Evolutionary conservation across 2,329 filamentous ascomycete genomes (phyloP), one percentile per base, ranked within the genome.

Genomic region (Huntiella bhutanensis): DNA sequence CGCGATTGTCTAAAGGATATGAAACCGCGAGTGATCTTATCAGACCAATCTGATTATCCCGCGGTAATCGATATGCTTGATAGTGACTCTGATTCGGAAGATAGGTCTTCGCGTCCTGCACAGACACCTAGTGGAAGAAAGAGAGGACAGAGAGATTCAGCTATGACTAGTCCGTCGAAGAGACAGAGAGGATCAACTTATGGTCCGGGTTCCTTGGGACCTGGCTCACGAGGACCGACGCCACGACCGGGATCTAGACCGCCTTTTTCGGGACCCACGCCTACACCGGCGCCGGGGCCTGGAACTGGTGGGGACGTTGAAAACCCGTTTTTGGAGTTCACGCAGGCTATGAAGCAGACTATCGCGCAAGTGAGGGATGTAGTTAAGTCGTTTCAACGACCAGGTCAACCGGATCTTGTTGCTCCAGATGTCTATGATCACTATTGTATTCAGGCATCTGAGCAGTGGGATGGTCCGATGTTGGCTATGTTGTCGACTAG

Each of bases 351-450:
- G 35, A 44, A 49, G 3, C 61, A 67, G 32, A 68, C 66, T 1
- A 60, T 76, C 2, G 58, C 59, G 3, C 60, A 69, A 34, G 71
- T 82, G 1, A 66, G 69, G 0, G 58, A 63, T 0, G 67, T 75
- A 8, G 77, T 80, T 11, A 58, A 63, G 13, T 59, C 64, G 3
- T 71, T 72, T 10, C 70, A 69, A 19, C 65, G 64, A 13, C 68
- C 73, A 0, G 75, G 77, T 0, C 65, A 77, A 52, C 75, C 74
- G 0, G 68, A 70, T 5, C 64, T 75, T 0, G 69, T 75, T 0
- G 70, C 76, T 0, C 67, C 71, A 0, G 70, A 73, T 34, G 75
- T 80, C 0, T 74, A 77, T 16, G 69, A 76, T 22, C 64, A 64
- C 0, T 62, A 82, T 12, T 75, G 71, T 40, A 62, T 66, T 12